A percentile compares a stretch with the other conserved stretches of the same genome.
These are phyloP conservation scores for Sporisorium sorghi DNA, from an alignment of 1,284 basidiomycete genomes.

Conservation along the genomic window DNA sequence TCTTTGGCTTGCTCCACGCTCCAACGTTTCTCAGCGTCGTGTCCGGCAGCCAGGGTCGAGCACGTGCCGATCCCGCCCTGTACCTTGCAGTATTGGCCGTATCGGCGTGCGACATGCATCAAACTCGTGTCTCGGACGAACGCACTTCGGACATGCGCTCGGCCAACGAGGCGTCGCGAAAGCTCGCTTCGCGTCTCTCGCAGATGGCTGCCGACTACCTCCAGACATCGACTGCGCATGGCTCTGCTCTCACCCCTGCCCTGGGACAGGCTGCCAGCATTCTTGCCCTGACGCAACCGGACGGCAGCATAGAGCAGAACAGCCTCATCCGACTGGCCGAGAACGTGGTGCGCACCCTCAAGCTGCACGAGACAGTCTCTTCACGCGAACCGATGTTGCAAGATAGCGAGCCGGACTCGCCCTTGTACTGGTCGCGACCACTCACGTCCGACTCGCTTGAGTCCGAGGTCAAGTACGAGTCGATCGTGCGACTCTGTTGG, in stretches of 20 bases:
- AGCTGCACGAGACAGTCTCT: constrained; percentile 28
- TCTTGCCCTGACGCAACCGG: constrained; percentile 41
- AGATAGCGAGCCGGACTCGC: constrained; percentile 45
- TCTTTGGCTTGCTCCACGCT: constrained; percentile 51
- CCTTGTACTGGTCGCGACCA: constrained; percentile 46
- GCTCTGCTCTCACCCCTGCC: constrained; percentile 28
- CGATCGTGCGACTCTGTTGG: constrained; percentile 49
- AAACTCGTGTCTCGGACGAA: constrained; percentile 32
- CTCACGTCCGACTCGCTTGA: constrained; percentile 38
- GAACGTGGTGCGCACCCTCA: constrained; percentile 37
- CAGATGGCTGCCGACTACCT: constrained; percentile 41
- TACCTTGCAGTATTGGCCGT: constrained; percentile 52
- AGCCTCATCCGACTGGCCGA: constrained; percentile 42
- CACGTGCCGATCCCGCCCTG: constrained; percentile 41
- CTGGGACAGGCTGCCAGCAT: constrained; percentile 52
- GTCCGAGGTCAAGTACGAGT: constrained; percentile 55
- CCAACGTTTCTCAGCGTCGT: constrained; percentile 42
- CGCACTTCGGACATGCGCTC: constrained; percentile 42
- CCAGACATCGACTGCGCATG: constrained; percentile 34
- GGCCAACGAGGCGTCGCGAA: constrained; percentile 32
- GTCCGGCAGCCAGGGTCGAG: constrained; percentile 21
- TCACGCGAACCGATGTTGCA: constrained; percentile 36
- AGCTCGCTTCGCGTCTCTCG: constrained; percentile 25
- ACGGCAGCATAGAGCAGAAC: constrained; percentile 42
- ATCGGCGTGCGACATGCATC: constrained; percentile 51